Base-by-base conservation (phyloP, 495 filamentous ascomycete species). In the Podospora comata region DNA sequence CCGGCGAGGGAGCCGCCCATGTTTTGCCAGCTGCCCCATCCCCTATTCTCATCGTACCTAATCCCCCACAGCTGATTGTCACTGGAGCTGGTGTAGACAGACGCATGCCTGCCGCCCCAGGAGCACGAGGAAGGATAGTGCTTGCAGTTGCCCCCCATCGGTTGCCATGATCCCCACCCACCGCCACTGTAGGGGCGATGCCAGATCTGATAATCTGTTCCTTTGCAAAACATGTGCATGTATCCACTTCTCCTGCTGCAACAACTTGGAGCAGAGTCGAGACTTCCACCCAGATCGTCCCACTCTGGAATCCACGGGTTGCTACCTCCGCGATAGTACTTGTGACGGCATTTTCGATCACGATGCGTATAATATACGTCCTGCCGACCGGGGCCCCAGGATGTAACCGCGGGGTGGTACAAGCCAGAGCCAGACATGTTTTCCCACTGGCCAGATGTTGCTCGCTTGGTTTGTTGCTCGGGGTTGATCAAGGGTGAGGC, bases 161-260 rank as follows among this genome's bases (percentile, higher is more conserved):
- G 32, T 65, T 72, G 67, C 68, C 66, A 74, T 5, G 18, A n/a
- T 18, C 69, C 69, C 13, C 44, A 71, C 9, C 32, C 19, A 30
- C 65, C 64, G 3, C 26, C 27, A 53, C 62, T 61, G 27, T 70
- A 74, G 13, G 53, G 23, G 7, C 65, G 66, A 32, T 72, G 70
- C 72, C 70, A 74, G 19, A 44, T 54, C 66, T 72, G 70, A 5
- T 62, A 58, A 65, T 74, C 72, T n/a, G 70, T 70, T 26, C 72
- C 72, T 57, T 70, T 72, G 68, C 66, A 66, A 32, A 70, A 72
- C 11, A 74, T 54, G 58, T 70, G 66, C 56, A 65, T 63, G 60
- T 71, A 67, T 3, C 68, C 68, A 44, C 64, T 69, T 56, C 68
- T 70, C 62, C 70, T 64, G 59, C 65, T 68, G 68, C 70, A 72